phyloP scores from a whole-genome alignment of 352 stramenopile genomes.

The Phytopythium aichiense region DNA sequence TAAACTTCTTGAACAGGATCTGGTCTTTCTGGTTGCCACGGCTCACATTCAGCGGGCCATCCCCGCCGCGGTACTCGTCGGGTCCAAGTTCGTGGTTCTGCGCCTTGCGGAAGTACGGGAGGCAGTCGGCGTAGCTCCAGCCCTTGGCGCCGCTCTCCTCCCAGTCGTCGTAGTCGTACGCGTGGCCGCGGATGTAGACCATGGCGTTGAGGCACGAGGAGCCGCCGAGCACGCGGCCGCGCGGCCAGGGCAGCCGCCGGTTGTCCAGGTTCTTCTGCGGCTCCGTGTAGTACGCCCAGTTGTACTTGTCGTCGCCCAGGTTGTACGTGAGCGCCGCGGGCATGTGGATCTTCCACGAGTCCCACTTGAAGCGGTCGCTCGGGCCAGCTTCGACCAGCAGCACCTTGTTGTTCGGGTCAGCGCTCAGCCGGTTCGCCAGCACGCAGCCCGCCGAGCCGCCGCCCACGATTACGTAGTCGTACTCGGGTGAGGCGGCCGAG shows the following conservation, averaged over 20 bases:
- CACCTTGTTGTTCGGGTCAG: conserved; percentile 79
- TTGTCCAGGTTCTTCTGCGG: conserved; percentile 82
- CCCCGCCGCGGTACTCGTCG: conserved; percentile 78
- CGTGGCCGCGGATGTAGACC: conserved; percentile 89
- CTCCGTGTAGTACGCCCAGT: conserved; percentile 86
- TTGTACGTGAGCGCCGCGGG: conserved; percentile 85
- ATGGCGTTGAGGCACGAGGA: conserved; percentile 90
- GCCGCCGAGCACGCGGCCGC: conserved; percentile 83
- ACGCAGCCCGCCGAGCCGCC: conserved; percentile 89
- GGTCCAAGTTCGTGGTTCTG: conserved; percentile 74
- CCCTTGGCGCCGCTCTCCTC: conserved; percentile 48
- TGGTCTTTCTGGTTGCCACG: conserved; percentile 77
- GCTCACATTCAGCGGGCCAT: conserved; percentile 76
- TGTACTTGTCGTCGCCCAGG: conserved; percentile 80
- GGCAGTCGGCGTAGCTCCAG: conserved; percentile 86
- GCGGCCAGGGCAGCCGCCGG: conserved; percentile 77
- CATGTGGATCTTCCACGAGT: conserved; percentile 92
- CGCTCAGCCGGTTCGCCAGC: conserved; percentile 86
- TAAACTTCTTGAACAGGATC: conserved; percentile 88
- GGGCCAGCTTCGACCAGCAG: conserved; percentile 89
- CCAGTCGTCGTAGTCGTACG: conserved; percentile 88
- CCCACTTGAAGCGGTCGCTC: conserved; percentile 75
- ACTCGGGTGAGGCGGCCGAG: conserved; percentile 26
- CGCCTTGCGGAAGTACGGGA: conserved; percentile 88
- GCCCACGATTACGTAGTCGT: conserved; percentile 93